Evolutionary conservation across 345 rosid species (phyloP).

Genomic region (Rhodamnia argentea): DNA sequence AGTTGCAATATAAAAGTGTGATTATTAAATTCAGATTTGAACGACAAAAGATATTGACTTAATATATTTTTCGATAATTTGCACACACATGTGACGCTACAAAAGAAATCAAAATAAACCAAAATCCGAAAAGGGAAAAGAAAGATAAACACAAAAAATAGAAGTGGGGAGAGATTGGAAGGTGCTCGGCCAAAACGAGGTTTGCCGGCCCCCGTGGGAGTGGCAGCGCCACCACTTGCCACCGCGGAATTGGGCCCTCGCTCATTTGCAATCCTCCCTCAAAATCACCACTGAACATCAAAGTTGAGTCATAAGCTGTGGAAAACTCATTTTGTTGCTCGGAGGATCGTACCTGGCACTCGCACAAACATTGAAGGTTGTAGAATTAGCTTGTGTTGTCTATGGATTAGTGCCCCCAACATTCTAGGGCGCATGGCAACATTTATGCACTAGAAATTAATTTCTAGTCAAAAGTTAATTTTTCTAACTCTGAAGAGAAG

Average conservation of each 20-base stretch:
- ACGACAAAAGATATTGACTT: not conserved
- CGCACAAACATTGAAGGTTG: conserved; percentile 61
- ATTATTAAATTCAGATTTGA: not conserved
- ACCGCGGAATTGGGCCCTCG: not conserved
- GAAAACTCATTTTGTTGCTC: conserved; percentile 77
- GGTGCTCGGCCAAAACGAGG: not conserved
- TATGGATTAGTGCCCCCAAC: conserved; percentile 90
- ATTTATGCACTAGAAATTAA: no score
- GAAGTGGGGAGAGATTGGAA: not conserved
- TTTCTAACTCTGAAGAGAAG: no score
- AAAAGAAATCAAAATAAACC: not conserved
- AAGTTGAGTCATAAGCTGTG: conserved; percentile 65
- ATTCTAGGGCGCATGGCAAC: conserved; percentile 7
- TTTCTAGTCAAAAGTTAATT: no score
- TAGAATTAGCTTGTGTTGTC: conserved; percentile 61
- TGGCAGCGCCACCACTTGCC: not conserved
- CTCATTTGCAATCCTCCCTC: not conserved
- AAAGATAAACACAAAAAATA: not conserved
- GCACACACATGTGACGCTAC: not conserved
- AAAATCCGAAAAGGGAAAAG: not conserved
- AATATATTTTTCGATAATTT: not conserved
- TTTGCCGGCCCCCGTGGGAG: not conserved
- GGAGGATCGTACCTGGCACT: conserved; percentile 80
- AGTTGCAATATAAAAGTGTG: not conserved
- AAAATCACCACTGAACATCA: conserved; percentile 18